Evolutionary conservation across 495 filamentous ascomycete species (phyloP).

Genomic region (Aspergillus bridgeri): DNA sequence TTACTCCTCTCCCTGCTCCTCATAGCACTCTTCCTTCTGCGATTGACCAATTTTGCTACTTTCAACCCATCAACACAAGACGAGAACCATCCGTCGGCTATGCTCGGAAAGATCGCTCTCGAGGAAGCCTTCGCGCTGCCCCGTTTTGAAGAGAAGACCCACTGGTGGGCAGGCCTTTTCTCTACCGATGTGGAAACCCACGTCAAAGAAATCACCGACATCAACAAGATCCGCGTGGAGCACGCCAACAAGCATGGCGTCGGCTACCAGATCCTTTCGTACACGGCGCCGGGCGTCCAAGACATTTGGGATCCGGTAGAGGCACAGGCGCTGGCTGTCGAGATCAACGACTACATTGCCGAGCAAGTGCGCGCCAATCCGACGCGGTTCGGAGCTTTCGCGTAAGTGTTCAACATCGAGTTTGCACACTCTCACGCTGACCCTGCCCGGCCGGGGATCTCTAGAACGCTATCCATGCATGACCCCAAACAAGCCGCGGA

Average conservation of each 20-base stretch:
- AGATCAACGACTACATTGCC: slow-evolving; percentile 59
- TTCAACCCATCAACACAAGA: neutral
- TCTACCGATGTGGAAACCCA: slow-evolving; percentile 43
- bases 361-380: slow-evolving; percentile 48
- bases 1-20: neutral
- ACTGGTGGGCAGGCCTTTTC: slow-evolving; percentile 46
- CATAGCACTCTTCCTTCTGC: too few relatives aligned
- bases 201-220: slow-evolving; percentile 44
- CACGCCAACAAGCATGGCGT: slow-evolving; percentile 57
- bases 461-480: slow-evolving; percentile 51
- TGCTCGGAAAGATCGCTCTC: slow-evolving; percentile 51
- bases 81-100: slow-evolving; percentile 11
- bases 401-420: slow-evolving; percentile 19
- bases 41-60: too few relatives aligned
- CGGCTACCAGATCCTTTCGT: slow-evolving; percentile 57
- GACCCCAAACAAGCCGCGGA: slow-evolving; percentile 49
- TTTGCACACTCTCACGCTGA: slow-evolving; percentile 6
- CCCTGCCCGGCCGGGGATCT: neutral
- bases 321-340: slow-evolving; percentile 41
- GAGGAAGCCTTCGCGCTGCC: slow-evolving; percentile 52
- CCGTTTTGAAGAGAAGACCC: slow-evolving; percentile 44
- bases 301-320: slow-evolving; percentile 50
- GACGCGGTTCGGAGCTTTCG: slow-evolving; percentile 56
- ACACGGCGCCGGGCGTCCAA: slow-evolving; percentile 56
- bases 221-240: slow-evolving; percentile 48